phyloP scores from a whole-genome alignment of 495 filamentous ascomycete genomes.

The Penicillium tannophilum region DNA sequence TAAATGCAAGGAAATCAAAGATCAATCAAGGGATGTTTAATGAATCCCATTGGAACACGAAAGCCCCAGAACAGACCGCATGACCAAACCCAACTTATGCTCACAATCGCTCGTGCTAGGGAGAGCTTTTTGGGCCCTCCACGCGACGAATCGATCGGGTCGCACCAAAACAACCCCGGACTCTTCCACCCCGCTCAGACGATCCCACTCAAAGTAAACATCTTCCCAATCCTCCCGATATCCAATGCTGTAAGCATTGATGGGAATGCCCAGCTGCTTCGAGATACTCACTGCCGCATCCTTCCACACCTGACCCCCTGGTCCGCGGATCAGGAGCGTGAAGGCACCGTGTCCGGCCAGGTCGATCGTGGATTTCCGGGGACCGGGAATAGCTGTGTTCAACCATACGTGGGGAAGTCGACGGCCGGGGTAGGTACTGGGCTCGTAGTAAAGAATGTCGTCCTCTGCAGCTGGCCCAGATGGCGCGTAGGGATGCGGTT shows the following conservation, averaged over 20 bases:
- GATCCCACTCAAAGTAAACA: slow-evolving; percentile 48
- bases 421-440: slow-evolving; percentile 48
- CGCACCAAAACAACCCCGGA: slow-evolving; percentile 48
- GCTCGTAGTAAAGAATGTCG: neutral
- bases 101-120: neutral
- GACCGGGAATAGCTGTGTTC: slow-evolving; percentile 33
- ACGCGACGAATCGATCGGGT: slow-evolving; percentile 49
- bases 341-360: slow-evolving; percentile 52
- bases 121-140: slow-evolving; percentile 8
- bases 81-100: too few species aligned
- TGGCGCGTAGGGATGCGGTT: slow-evolving; percentile 9
- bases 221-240: slow-evolving; percentile 48
- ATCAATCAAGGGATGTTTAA: too few species aligned
- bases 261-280: slow-evolving; percentile 31
- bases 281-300: slow-evolving; percentile 35
- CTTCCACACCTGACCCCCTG: slow-evolving; percentile 48
- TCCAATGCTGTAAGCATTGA: slow-evolving; percentile 47
- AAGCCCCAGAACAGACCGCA: too few species aligned
- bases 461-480: too few species aligned
- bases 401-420: slow-evolving; percentile 56
- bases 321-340: slow-evolving; percentile 42
- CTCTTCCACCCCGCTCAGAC: slow-evolving; percentile 42
- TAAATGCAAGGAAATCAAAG: too few species aligned
- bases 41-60: too few species aligned
- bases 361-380: slow-evolving; percentile 49